Percentiles rank a stretch among this genome's conserved stretches.
phyloP scores from a whole-genome alignment of 2,329 filamentous ascomycete genomes.

The Cladophialophora exuberans region DNA sequence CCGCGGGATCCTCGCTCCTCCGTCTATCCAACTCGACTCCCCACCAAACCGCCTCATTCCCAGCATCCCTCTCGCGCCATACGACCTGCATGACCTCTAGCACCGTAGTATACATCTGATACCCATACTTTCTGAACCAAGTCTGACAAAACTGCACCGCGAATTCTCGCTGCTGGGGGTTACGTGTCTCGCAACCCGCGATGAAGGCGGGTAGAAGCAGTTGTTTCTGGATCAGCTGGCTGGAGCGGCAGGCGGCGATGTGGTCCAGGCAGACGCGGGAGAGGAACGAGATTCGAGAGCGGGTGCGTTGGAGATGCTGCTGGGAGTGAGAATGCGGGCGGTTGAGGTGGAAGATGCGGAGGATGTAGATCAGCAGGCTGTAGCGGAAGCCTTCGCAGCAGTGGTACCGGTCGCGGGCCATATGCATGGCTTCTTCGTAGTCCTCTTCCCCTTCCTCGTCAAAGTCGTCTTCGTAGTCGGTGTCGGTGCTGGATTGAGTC shows the following conservation, averaged over 20 bases:
- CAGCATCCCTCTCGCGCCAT: conserved; percentile 13
- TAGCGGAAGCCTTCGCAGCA: conserved; percentile 21
- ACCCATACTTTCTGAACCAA: conserved; percentile 18
- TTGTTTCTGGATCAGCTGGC: conserved; percentile 21
- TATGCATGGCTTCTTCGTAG: conserved; percentile 17
- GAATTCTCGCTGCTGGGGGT: neutral
- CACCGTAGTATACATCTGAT: conserved; percentile 19
- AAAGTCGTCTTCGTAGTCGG: neutral
- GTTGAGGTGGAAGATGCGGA: conserved; percentile 1
- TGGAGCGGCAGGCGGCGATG: conserved; percentile 3
- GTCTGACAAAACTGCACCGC: conserved; percentile 10
- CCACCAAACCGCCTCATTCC: conserved; percentile 18
- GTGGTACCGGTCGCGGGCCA: conserved; percentile 17
- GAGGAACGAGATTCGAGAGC: conserved; percentile 1
- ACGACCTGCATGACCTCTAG: conserved; percentile 8
- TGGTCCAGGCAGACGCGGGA: conserved; percentile 10
- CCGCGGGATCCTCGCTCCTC: conserved; percentile 9
- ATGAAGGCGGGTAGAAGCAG: conserved; percentile 15
- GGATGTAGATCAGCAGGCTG: conserved; percentile 19
- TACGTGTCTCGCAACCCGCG: conserved; percentile 13
- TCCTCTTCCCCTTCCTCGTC: neutral
- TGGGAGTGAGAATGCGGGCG: neutral
- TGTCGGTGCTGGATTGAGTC: neutral
- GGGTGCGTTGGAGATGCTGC: neutral
- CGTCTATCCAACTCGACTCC: conserved; percentile 16